phyloP scores from a whole-genome alignment of 2,329 filamentous ascomycete species.

The Penicillium sp. region DNA sequence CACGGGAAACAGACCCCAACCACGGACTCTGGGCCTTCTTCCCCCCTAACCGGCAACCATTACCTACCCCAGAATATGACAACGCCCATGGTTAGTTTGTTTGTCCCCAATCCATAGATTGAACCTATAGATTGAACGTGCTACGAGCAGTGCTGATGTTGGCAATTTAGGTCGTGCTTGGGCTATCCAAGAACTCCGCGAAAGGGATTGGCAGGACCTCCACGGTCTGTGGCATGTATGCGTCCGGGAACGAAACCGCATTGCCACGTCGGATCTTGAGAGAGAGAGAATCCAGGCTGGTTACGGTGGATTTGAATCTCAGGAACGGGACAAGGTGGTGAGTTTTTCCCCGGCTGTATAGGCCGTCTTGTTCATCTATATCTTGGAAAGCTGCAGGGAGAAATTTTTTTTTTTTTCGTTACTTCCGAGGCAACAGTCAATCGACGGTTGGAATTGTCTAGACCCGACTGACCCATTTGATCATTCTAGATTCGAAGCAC shows the following conservation, averaged over 20 bases:
- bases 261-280: constrained; percentile 74
- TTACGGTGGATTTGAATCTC: constrained; percentile 69
- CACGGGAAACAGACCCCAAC: constrained; percentile 59
- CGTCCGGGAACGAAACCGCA: constrained; percentile 82
- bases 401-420: background rate
- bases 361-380: background rate
- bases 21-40: constrained; percentile 97
- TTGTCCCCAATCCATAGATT: background rate
- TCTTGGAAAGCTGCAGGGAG: background rate
- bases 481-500: constrained; percentile 65
- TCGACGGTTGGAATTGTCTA: background rate
- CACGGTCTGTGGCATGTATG: constrained; percentile 94
- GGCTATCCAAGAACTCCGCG: constrained; percentile 78
- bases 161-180: constrained; percentile 64
- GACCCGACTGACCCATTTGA: background rate
- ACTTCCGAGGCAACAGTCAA: background rate
- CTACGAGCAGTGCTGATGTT: constrained; percentile 12
- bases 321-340: constrained; percentile 64
- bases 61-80: constrained; percentile 70
- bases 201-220: constrained; percentile 91
- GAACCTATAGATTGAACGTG: background rate
- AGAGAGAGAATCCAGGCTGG: constrained; percentile 64
- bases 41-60: constrained; percentile 62
- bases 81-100: constrained; percentile 59
- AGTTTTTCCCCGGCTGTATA: constrained; percentile 29